These are phyloP conservation scores for Dendryphion nanum DNA, from an alignment of 2,329 filamentous ascomycete genomes.

Conservation along the genomic window DNA sequence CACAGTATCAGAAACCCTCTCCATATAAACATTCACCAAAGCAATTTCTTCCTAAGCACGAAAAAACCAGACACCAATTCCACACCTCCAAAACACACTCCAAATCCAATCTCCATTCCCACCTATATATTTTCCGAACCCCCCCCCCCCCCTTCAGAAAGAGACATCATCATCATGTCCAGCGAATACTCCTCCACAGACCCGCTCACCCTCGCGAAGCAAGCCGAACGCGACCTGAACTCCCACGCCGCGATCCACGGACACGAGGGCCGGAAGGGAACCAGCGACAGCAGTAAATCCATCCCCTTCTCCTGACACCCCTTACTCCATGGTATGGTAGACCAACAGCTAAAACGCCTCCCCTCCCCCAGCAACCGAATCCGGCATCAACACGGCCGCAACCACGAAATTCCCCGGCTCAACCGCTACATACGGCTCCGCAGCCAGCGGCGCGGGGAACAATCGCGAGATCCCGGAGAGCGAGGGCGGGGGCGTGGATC, in stretches of 20 bases:
- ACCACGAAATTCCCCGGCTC: constrained; percentile 46
- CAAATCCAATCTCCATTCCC: too few relatives aligned
- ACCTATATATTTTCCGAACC: too few relatives aligned
- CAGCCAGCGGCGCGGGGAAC: constrained; percentile 44
- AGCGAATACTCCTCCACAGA: constrained; percentile 42
- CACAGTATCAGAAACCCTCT: too few relatives aligned
- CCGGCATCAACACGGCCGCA: constrained; percentile 47
- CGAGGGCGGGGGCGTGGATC: constrained; percentile 47
- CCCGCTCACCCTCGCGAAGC: constrained; percentile 44
- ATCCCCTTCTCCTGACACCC: too few relatives aligned
- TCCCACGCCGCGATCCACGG: constrained; percentile 42
- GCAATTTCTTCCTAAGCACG: too few relatives aligned
- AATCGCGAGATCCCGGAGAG: constrained; percentile 48
- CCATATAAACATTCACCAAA: too few relatives aligned
- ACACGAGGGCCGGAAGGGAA: constrained; percentile 15
- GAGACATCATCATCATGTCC: constrained; percentile 41
- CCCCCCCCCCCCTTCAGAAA: too few relatives aligned
- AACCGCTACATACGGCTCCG: constrained; percentile 44
- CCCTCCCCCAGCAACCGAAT: constrained; percentile 48
- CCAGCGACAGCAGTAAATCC: constrained; percentile 40
- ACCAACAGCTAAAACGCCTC: too few relatives aligned
- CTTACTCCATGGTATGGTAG: background rate
- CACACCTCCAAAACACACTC: too few relatives aligned
- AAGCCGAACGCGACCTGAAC: constrained; percentile 51
- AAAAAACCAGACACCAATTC: too few relatives aligned